Conservation (phyloP, 192 early-diverging fungal species). For the Phycomyces blakesleeanus region DNA sequence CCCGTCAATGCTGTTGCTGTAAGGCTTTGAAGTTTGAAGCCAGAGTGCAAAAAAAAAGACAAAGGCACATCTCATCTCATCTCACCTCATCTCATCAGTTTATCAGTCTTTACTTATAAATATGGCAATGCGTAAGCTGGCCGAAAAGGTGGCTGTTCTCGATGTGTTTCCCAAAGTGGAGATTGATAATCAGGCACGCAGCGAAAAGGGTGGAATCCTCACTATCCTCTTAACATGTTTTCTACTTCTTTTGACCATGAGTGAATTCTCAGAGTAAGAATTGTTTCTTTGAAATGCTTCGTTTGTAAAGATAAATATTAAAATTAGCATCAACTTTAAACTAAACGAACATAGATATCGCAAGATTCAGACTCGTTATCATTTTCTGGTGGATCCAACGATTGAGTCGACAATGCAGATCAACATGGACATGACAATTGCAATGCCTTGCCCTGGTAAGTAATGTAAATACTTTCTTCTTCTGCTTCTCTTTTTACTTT, state of each 20-base stretch:
- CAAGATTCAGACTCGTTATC: slow-evolving; percentile 59
- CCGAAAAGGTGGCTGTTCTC: slow-evolving; percentile 21
- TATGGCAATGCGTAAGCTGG: slow-evolving; percentile 1
- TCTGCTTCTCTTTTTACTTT: no score
- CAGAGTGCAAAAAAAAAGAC: no score
- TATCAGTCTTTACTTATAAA: no score
- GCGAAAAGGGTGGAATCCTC: slow-evolving; percentile 69
- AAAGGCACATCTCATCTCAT: no score
- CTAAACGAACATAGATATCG: no score
- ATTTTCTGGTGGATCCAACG: slow-evolving; percentile 75
- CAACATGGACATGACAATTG: slow-evolving; percentile 83
- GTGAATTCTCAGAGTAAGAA: slow-evolving; percentile 68
- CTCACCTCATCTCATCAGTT: no score
- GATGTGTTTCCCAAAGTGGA: slow-evolving; percentile 94
- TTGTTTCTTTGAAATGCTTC: no score
- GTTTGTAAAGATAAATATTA: background rate
- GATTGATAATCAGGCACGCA: slow-evolving; percentile 65
- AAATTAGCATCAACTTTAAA: no score
- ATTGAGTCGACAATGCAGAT: slow-evolving; percentile 67
- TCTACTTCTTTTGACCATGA: slow-evolving; percentile 62
- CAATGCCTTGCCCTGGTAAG: slow-evolving; percentile 75
- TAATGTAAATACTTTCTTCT: no score
- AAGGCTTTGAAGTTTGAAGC: no score
- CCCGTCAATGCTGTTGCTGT: no score
- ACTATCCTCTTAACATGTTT: slow-evolving; percentile 64